Evolutionary conservation across 169 alveolate genomes (phyloP).

Genomic region (Sarcocystis neurona): DNA sequence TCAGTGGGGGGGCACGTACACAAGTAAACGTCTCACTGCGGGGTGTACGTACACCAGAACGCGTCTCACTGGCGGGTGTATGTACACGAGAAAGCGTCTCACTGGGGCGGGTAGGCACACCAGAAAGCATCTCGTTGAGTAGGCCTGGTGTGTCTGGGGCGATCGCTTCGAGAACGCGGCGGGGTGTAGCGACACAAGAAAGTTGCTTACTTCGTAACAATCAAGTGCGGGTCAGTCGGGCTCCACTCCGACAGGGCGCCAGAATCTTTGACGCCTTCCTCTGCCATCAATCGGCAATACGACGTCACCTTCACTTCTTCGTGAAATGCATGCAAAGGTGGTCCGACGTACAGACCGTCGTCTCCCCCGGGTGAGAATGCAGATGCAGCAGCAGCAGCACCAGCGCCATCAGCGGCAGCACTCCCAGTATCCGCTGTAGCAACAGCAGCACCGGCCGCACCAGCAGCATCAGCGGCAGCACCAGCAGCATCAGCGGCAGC

Average conservation of each 20-base stretch:
- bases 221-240: conserved; percentile 49
- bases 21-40: no score
- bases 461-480: not conserved
- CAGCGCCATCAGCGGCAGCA: not conserved
- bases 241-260: conserved; percentile 64
- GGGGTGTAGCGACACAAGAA: no score
- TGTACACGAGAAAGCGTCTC: no score
- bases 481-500: not conserved
- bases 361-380: not conserved
- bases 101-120: no score
- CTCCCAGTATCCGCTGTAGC: not conserved
- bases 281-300: not conserved
- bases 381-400: not conserved
- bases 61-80: no score
- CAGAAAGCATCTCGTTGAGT: no score
- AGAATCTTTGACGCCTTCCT: conserved; percentile 16
- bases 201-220: conserved; percentile 57
- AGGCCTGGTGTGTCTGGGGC: no score
- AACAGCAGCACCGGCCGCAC: not conserved
- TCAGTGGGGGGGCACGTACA: no score
- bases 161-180: no score
- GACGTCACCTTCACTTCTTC: conserved; percentile 12
- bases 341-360: conserved; percentile 6
- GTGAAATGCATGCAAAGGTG: not conserved
- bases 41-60: no score